Conservation (phyloP, 73 alveolate genomes). For the Urostyla sp. region DNA sequence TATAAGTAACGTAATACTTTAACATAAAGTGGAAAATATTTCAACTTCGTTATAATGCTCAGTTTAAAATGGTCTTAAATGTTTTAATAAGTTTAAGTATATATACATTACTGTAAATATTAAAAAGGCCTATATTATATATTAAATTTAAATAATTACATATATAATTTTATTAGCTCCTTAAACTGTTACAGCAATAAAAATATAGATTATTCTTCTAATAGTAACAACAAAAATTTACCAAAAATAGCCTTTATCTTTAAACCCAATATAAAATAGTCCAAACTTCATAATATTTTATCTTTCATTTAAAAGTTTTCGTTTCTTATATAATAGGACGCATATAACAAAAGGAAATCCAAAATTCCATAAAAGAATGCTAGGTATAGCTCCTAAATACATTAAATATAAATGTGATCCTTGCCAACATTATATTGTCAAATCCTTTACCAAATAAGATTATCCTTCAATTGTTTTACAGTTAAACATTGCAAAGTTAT, state of each 20-base stretch:
- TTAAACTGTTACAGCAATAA: too few relatives aligned
- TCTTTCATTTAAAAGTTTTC: background rate
- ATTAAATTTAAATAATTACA: too few relatives aligned
- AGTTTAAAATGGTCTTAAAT: too few relatives aligned
- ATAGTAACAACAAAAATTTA: too few relatives aligned
- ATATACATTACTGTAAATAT: too few relatives aligned
- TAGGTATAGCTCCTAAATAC: conserved; percentile 6
- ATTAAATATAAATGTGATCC: background rate
- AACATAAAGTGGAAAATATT: too few relatives aligned
- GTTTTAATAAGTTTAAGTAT: too few relatives aligned
- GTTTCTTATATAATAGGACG: background rate
- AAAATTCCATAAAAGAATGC: conserved; percentile 17
- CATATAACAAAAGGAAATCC: conserved; percentile 36
- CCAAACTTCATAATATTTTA: background rate
- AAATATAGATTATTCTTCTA: too few relatives aligned
- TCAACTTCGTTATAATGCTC: too few relatives aligned
- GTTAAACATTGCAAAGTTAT: conserved; percentile 23
- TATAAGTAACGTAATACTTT: too few relatives aligned
- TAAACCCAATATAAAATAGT: background rate
- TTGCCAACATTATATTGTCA: conserved; percentile 19
- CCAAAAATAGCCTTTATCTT: background rate
- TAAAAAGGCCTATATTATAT: too few relatives aligned
- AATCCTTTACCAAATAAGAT: background rate
- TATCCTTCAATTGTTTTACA: conserved; percentile 2
- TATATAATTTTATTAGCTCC: too few relatives aligned